Base-by-base conservation (phyloP, 805 yeast species). In the Candida mattraensis region DNA sequence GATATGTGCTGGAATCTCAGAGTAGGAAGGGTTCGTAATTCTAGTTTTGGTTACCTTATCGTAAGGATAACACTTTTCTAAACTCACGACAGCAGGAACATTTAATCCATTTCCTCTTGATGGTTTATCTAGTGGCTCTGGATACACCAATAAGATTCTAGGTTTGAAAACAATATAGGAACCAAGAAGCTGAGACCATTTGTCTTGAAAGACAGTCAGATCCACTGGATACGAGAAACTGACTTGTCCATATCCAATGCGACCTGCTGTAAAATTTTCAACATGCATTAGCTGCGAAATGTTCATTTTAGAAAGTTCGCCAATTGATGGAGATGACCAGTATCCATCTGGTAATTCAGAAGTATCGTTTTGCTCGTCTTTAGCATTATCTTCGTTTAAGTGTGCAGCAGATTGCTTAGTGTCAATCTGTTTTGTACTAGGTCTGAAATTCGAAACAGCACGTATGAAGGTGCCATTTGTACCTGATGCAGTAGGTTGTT, bases 61-160 rank as follows among this genome's bases (percentile, higher is more conserved):
- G 7, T 60, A 49, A 3, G 89, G 87, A 42, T 64, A 75, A 17
- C 80, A 67, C 25, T 72, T 72, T 50, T 82, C 87, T 25, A 84
- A 48, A 0, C 86, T 76, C 5, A 84, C 74, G 0, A 80, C 79
- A 0, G 93, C 87, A 5, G 89, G 89, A 13, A 83, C 84, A 52
- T 85, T 85, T 34, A 85, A 53, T 1, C 89, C 93, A 37, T 67
- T 60, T 0, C 93, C 93, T 25, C 74, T 54, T 0, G 78, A 67
- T 2, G 88, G 88, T 36, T 80, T 76, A 1, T 43, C 48, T 2
- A 51, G 35, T n/a, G 60, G 70, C 20, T 74, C 72, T n/a, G 79
- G 76, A 48, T 83, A 82, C 0, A 82, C 87, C 40, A 75, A 75
- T 1, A 83, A 76, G 3, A 74, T 63, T 39, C 70, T 70, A 7